These are phyloP conservation scores for Cymodocea nodosa DNA, from an alignment of 116 monocot genomes.

Conservation along the genomic window DNA sequence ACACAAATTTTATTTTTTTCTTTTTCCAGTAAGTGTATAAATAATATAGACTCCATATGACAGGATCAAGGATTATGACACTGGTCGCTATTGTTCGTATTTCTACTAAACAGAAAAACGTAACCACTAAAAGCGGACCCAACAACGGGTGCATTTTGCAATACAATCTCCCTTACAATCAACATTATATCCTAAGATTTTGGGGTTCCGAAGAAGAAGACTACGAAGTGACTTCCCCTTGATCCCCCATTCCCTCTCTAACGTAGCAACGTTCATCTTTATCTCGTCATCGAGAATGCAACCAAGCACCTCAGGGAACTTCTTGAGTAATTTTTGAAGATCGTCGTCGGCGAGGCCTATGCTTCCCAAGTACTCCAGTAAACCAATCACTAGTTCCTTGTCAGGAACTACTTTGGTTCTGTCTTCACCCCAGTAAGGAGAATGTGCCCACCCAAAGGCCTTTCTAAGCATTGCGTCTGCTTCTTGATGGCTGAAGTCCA, in stretches of 20 bases:
- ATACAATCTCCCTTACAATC: conserved; percentile 93
- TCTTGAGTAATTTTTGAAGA: conserved; percentile 76
- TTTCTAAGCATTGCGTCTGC: conserved; percentile 59
- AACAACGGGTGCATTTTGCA: conserved; percentile 76
- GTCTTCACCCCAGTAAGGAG: conserved; percentile 97
- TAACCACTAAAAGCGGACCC: conserved; percentile 60
- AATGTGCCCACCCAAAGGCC: conserved; percentile 77
- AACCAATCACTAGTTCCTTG: conserved; percentile 20
- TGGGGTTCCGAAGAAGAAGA: conserved; percentile 83
- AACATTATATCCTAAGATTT: conserved; percentile 84
- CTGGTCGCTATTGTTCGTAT: too few relatives aligned
- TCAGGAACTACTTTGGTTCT: conserved; percentile 47
- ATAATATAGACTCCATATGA: too few relatives aligned
- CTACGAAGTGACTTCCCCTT: conserved; percentile 60
- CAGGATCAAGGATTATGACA: too few relatives aligned
- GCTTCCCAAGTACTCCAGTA: conserved; percentile 45
- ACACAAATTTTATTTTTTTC: too few relatives aligned
- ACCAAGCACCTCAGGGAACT: conserved; percentile 88
- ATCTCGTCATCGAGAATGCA: conserved; percentile 60
- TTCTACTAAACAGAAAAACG: too few relatives aligned
- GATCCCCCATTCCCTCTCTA: conserved; percentile 86
- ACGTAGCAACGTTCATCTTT: conserved; percentile 39
- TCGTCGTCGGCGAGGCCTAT: conserved; percentile 80
- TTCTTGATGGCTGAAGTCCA: conserved; percentile 47
- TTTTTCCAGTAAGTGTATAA: too few relatives aligned